Percentiles rank a stretch among this genome's conserved stretches.
Conservation (phyloP, 2,329 filamentous ascomycete species). For the Cladosporium halotolerans region DNA sequence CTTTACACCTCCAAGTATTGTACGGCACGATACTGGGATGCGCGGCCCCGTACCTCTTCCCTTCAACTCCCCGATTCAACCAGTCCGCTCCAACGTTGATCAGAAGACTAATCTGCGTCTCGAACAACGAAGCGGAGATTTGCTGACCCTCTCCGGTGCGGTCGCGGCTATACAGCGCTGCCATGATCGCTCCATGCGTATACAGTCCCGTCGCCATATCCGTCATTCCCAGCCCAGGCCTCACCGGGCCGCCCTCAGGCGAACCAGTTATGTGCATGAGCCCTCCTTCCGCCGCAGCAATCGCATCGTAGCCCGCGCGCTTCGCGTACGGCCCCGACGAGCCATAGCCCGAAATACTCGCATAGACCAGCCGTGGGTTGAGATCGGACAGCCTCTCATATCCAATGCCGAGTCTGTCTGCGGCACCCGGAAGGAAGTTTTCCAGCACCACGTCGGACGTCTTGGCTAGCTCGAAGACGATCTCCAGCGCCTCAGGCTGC, state of each 20-base stretch:
- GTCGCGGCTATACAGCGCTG: constrained; percentile 35
- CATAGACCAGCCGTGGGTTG: constrained; percentile 38
- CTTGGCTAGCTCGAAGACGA: constrained; percentile 33
- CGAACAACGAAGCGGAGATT: constrained; percentile 42
- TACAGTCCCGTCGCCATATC: constrained; percentile 44
- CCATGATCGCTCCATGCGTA: constrained; percentile 40
- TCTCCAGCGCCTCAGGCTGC: constrained; percentile 29
- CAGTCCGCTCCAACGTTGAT: constrained; percentile 38
- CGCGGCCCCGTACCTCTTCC: constrained; percentile 39
- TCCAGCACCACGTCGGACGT: constrained; percentile 38
- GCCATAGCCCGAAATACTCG: constrained; percentile 41
- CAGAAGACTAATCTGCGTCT: constrained; percentile 38
- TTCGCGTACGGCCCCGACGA: constrained; percentile 36
- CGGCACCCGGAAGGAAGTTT: constrained; percentile 40
- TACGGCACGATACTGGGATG: constrained; percentile 46
- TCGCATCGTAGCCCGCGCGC: constrained; percentile 42
- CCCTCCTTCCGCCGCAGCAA: constrained; percentile 39
- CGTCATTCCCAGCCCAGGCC: constrained; percentile 39
- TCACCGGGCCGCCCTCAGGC: constrained; percentile 34
- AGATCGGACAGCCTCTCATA: constrained; percentile 32
- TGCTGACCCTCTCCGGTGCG: constrained; percentile 37
- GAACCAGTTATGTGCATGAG: constrained; percentile 42
- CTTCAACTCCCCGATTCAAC: constrained; percentile 37
- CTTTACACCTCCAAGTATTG: constrained; percentile 37
- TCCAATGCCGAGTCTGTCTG: constrained; percentile 37